phyloP scores from a whole-genome alignment of 192 early-diverging fungal species.

The Powellomyces hirtus region DNA sequence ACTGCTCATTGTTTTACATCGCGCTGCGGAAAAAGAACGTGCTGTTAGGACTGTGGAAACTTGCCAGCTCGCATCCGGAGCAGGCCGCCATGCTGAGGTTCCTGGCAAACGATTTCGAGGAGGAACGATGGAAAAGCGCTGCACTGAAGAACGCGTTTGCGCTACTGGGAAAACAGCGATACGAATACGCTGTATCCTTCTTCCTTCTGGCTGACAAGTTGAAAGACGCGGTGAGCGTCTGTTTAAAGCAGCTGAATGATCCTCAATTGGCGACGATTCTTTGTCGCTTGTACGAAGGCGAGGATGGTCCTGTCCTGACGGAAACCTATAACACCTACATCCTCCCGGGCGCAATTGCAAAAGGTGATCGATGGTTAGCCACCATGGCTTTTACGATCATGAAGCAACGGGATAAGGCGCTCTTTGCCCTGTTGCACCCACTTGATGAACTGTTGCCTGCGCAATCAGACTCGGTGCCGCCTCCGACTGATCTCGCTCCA shows the following conservation, averaged over 20 bases:
- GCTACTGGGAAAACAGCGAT: slow-evolving; percentile 91
- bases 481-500: not conserved
- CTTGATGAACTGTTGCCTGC: slow-evolving; percentile 18
- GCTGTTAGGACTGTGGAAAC: slow-evolving; percentile 86
- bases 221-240: slow-evolving; percentile 90
- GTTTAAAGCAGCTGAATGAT: slow-evolving; percentile 88
- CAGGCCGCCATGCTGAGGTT: slow-evolving; percentile 87
- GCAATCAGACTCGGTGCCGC: not conserved
- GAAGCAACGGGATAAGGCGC: slow-evolving; percentile 54
- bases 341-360: slow-evolving; percentile 52
- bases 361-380: slow-evolving; percentile 68
- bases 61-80: slow-evolving; percentile 78
- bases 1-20: slow-evolving; percentile 85
- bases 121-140: slow-evolving; percentile 86
- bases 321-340: slow-evolving; percentile 50
- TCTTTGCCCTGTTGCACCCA: slow-evolving; percentile 55
- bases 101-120: slow-evolving; percentile 87
- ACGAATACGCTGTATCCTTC: slow-evolving; percentile 92
- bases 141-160: slow-evolving; percentile 99
- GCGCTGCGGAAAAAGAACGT: slow-evolving; percentile 89
- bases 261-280: slow-evolving; percentile 89
- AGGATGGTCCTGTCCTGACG: slow-evolving; percentile 52
- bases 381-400: slow-evolving; percentile 56
- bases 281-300: slow-evolving; percentile 86
- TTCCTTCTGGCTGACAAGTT: slow-evolving; percentile 87